phyloP scores from a whole-genome alignment of 2,329 filamentous ascomycete genomes.

The Ophiosphaerella narmari region DNA sequence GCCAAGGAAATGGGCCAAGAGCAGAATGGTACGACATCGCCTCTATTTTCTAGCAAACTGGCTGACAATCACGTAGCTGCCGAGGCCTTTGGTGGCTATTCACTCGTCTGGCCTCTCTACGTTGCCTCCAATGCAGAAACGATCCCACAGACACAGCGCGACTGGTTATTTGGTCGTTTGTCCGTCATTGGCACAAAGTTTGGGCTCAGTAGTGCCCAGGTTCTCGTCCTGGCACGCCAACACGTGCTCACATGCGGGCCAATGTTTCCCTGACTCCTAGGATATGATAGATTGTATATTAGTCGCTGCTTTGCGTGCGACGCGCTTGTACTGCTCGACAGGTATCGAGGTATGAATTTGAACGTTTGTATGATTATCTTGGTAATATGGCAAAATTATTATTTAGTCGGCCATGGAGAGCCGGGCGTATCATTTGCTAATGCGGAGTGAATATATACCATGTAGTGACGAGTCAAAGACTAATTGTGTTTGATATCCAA shows the following conservation, averaged over 20 bases:
- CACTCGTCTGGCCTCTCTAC: constrained; percentile 49
- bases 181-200: constrained; percentile 43
- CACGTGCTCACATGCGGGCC: constrained; percentile 45
- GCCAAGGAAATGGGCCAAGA: constrained; percentile 42
- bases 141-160: constrained; percentile 40
- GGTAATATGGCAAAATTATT: no score
- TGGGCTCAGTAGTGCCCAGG: constrained; percentile 42
- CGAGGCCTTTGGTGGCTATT: constrained; percentile 47
- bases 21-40: constrained; percentile 33
- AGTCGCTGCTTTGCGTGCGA: not conserved
- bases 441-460: no score
- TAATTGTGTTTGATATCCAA: no score
- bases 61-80: constrained; percentile 34
- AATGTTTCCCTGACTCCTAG: constrained; percentile 14
- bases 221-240: constrained; percentile 40
- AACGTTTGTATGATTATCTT: not conserved
- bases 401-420: no score
- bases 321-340: not conserved
- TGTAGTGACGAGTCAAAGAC: no score
- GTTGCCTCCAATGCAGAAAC: constrained; percentile 45
- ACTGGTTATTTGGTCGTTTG: constrained; percentile 45
- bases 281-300: not conserved
- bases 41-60: not conserved
- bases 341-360: not conserved
- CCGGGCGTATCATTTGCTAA: no score